Evolutionary conservation across 169 alveolate species (phyloP).

Genomic region (Eimeria brunetti): DNA sequence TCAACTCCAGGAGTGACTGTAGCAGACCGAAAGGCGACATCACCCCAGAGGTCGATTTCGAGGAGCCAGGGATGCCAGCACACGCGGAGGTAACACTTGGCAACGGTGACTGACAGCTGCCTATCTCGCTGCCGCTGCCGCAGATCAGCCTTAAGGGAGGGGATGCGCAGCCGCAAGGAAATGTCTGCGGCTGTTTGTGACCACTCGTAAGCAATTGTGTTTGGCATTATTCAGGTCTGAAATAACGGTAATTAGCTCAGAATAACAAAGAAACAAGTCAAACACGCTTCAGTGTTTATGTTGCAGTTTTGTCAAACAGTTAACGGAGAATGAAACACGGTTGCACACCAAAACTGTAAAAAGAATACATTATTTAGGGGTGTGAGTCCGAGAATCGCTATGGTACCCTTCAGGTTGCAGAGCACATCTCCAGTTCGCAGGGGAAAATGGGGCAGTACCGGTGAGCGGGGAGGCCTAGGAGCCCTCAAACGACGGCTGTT

Average conservation of each 20-base stretch:
- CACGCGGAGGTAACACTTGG: constrained; percentile 65
- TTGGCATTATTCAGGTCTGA: constrained; percentile 2
- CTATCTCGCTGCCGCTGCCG: constrained; percentile 2
- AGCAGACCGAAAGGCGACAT: constrained; percentile 26
- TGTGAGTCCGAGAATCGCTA: not conserved
- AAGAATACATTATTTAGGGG: not conserved
- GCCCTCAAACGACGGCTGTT: not conserved
- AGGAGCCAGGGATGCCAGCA: constrained; percentile 55
- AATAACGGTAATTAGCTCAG: not conserved
- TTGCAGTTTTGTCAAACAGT: not conserved
- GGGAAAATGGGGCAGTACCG: not conserved
- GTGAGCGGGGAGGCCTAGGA: not conserved
- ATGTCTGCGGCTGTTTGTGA: constrained; percentile 41
- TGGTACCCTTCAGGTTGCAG: too few species aligned
- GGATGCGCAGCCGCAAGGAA: constrained; percentile 48
- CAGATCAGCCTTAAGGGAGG: constrained; percentile 55
- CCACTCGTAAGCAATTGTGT: constrained; percentile 56
- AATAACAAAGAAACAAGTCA: not conserved
- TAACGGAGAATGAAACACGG: not conserved
- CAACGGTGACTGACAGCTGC: constrained; percentile 14
- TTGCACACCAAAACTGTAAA: not conserved
- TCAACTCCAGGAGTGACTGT: constrained; percentile 34
- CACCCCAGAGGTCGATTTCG: constrained; percentile 52
- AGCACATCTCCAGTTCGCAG: not conserved
- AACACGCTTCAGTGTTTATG: not conserved